Base-by-base conservation (phyloP, 164 flowering plant genomes). In the Nelumbo lutea region DNA sequence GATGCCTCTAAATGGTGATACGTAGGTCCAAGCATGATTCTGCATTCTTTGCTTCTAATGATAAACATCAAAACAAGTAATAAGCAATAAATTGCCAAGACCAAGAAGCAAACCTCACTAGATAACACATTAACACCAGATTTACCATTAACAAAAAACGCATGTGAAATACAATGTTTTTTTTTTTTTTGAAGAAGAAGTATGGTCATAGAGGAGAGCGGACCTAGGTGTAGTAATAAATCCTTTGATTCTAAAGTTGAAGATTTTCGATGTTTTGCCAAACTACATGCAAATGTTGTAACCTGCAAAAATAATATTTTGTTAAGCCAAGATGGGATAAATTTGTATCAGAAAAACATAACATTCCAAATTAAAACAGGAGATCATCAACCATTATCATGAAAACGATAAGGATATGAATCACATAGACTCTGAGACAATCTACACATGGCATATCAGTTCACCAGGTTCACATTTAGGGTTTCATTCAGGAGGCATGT, bases 251-350 rank as follows among this genome's bases (percentile, higher is more conserved):
- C 99, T 67, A 95, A 77, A 52, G 86, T 89, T 64, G 97, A 84
- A 42, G 98, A 90, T 74, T 95, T 95, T 65, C 99, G 80, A 82
- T 95, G 99, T 76, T 95, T 95, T 48, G 98, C 99, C 85, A 95
- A 82, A 71, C 70, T 86, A 86, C 94, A 89, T 5, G 97, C 94
- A 86, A 83, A 84, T 69, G 96, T 58, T 46, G 97, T 92, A 38
- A 89, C 98, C 99, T 95, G 86, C 75, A 77, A 75, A 76, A 8
- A 61, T 47, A 45, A 42, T 39, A 51, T n/a, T 8, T 59, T 14
- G 66, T 69, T 61, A 74, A 66, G 66, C n/a, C 59, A 72, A 3
- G 57, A 39, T 7, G 46, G 66, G 27, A 51, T 11, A 66, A 60
- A 13, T 43, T 51, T 52, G 48, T 39, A 48, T 74, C 44, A 48